phyloP scores from a whole-genome alignment of 257 asterid genomes.

The Nyctanthes arbortristis region DNA sequence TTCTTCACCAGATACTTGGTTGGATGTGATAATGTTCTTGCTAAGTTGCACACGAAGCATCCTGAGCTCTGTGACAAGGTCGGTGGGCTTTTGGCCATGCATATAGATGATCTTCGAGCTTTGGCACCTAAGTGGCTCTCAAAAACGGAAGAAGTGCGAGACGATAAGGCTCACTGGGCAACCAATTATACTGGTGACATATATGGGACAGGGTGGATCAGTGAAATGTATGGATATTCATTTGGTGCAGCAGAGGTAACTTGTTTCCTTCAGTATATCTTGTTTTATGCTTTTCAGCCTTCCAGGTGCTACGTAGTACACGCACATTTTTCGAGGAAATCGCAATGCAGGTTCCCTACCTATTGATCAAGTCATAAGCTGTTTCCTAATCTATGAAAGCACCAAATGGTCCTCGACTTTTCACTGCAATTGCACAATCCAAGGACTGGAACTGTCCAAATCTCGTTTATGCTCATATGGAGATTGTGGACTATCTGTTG shows the following conservation, averaged over 20 bases:
- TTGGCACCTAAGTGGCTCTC: constrained; percentile 96
- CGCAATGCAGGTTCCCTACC: neutral
- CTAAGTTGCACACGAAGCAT: constrained; percentile 88
- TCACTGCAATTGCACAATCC: too few species aligned
- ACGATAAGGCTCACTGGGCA: constrained; percentile 84
- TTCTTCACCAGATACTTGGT: constrained; percentile 70
- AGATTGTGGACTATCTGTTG: too few species aligned
- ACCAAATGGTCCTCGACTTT: too few species aligned
- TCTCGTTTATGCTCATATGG: too few species aligned
- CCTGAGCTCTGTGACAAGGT: constrained; percentile 97
- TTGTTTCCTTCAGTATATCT: neutral
- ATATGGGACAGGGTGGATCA: constrained; percentile 88
- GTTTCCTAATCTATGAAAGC: too few species aligned
- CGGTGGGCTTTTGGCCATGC: constrained; percentile 98
- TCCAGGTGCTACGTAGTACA: neutral
- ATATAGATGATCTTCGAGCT: constrained; percentile 91
- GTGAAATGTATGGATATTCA: constrained; percentile 99
- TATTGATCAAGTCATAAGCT: too few species aligned
- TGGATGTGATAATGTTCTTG: constrained; percentile 89
- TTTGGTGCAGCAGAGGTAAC: constrained; percentile 98
- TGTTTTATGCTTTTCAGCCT: neutral
- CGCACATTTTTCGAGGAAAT: neutral
- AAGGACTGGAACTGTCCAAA: too few species aligned
- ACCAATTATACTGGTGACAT: constrained; percentile 95
- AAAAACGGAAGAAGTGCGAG: constrained; percentile 90